Percentiles rank a stretch among this genome's conserved stretches.
phyloP scores from a whole-genome alignment of 2,329 filamentous ascomycete species.

The Westerdykella aurantiaca region DNA sequence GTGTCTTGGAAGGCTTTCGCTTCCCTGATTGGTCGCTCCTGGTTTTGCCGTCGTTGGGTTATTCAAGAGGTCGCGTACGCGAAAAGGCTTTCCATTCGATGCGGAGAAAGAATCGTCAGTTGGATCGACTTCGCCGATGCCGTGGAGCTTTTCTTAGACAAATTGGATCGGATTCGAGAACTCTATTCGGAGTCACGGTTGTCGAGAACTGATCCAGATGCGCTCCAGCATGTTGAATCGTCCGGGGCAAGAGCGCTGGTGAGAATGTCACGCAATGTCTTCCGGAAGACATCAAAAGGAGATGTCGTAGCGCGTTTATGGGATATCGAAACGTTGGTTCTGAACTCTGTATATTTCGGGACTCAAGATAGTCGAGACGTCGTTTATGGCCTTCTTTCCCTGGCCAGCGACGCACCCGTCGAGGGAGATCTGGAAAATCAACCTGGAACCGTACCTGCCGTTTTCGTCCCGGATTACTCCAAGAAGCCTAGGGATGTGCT shows the following conservation, averaged over 20 bases:
- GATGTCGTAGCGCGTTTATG: slow-evolving; percentile 9
- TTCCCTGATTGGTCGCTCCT: no score
- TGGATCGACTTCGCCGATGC: slow-evolving; percentile 38
- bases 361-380: slow-evolving; percentile 20
- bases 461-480: no score
- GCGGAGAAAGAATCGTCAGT: slow-evolving; percentile 28
- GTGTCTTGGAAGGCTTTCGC: no score
- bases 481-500: slow-evolving; percentile 8
- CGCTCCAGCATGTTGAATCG: not conserved
- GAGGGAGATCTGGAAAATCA: no score
- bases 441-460: no score
- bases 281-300: slow-evolving; percentile 7
- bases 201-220: slow-evolving; percentile 27
- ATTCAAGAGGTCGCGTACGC: slow-evolving; percentile 41
- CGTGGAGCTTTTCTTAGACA: slow-evolving; percentile 33
- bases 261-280: slow-evolving; percentile 20
- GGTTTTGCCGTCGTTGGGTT: slow-evolving; percentile 40
- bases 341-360: slow-evolving; percentile 23
- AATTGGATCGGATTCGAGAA: slow-evolving; percentile 19
- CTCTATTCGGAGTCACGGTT: slow-evolving; percentile 20
- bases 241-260: not conserved
- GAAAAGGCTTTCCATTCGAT: slow-evolving; percentile 28
- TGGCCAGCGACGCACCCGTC: slow-evolving; percentile 24
- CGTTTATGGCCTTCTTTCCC: slow-evolving; percentile 27
- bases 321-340: slow-evolving; percentile 30